These are phyloP conservation scores for Alternaria ventricosa DNA, from an alignment of 2,329 filamentous ascomycete species.

Conservation along the genomic window DNA sequence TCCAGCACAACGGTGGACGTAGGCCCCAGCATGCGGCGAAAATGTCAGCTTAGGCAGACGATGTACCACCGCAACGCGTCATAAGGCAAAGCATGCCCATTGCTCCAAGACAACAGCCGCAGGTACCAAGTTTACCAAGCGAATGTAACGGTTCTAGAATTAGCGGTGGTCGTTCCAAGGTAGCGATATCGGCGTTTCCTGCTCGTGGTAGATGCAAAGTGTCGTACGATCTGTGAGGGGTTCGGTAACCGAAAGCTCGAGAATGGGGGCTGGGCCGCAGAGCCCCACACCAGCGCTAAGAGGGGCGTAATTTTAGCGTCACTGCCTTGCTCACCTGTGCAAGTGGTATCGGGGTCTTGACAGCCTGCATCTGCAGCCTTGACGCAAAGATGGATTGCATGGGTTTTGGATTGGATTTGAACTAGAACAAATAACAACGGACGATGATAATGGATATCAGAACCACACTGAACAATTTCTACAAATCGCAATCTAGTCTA, in stretches of 20 bases:
- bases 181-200: background rate
- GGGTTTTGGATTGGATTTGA: background rate
- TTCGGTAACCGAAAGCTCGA: background rate
- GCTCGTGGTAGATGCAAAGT: background rate
- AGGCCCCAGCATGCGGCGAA: background rate
- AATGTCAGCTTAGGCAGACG: background rate
- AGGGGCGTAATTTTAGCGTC: background rate
- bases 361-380: background rate
- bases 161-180: background rate
- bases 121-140: background rate
- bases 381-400: background rate
- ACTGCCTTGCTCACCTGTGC: background rate
- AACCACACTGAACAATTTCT: background rate
- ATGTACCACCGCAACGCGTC: background rate
- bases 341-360: background rate
- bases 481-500: slow-evolving; percentile 9
- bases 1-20: background rate
- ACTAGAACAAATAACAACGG: background rate
- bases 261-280: background rate
- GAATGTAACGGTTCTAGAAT: background rate
- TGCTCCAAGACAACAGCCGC: background rate
- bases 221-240: background rate
- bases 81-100: background rate
- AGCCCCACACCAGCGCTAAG: background rate
- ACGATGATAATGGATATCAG: background rate